Evolutionary conservation across 768 basidiomycete species (phyloP), one percentile per base, ranked within the genome.

Genomic region (Leccinum subtestaceum): DNA sequence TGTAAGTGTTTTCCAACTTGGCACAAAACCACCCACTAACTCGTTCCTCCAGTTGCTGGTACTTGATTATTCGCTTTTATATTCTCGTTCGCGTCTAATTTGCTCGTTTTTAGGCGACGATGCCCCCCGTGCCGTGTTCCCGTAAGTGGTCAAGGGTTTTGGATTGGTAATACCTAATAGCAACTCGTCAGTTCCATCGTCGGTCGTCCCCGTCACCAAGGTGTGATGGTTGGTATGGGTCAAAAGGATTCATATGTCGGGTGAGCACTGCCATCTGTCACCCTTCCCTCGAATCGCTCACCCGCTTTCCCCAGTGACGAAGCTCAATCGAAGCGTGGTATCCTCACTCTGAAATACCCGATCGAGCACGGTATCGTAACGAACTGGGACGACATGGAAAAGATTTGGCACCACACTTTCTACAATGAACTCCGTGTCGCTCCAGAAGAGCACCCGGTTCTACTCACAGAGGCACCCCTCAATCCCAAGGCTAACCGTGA

Each of bases 361-460:
- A 93, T 93, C 66, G 91, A 94, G 75, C 92, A 93, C 78, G 91
- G 92, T 76, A 89, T 93, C 71, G 91, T 96, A 74, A 95, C 93
- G 76, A 95, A 97, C 86, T 97, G 95, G 95, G 95, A 95, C 69
- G 94, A 95, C 77, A 95, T 95, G 93, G 95, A 96, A 81, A 95
- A 95, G 80, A 95, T 95, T 74, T 96, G 93, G 93, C 93, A 95
- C 75, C 93, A 95, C 81, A 95, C 94, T 32, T 96, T 95, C 78
- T 95, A 88, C 78, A 88, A 89, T 68, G 88, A 88, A 68, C 81
- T 89, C 60, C 87, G 88, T 72, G 87, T 88, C 58, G 87, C 88
- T 3, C 87, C 87, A 10, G 87, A 89, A 71, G 88, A 89, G 69
- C 87, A 88, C 75, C 87, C 86, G 34, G 83, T 88, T 63, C 75